These are phyloP conservation scores for Xylaria intraflava DNA, from an alignment of 495 filamentous ascomycete genomes.

Conservation along the genomic window DNA sequence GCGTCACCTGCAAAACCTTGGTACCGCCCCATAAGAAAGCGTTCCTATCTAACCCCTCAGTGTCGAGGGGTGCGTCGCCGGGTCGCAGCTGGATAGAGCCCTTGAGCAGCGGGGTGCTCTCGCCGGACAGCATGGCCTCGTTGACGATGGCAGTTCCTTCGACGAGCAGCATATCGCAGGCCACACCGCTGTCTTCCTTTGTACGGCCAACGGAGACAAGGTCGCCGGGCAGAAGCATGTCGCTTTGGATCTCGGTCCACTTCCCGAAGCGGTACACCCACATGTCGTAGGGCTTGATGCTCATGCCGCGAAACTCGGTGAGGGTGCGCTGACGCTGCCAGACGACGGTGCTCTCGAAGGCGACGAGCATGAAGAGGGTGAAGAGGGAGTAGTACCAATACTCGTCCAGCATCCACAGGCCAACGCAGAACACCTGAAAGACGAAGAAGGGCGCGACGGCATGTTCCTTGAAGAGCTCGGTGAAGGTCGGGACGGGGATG, in stretches of 20 bases:
- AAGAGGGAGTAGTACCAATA: conserved; percentile 99
- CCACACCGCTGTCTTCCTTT: conserved; percentile 94
- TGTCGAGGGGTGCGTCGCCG: conserved; percentile 73
- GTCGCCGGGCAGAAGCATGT: conserved; percentile 93
- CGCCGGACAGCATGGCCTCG: conserved; percentile 97
- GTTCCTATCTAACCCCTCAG: conserved; percentile 92
- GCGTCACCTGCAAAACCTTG: conserved; percentile 92
- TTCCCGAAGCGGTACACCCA: conserved; percentile 79
- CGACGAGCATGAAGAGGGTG: conserved; percentile 95
- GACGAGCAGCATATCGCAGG: conserved; percentile 92
- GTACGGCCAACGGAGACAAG: conserved; percentile 89
- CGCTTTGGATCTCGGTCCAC: conserved; percentile 86
- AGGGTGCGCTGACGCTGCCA: conserved; percentile 98
- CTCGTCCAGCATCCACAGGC: conserved; percentile 97
- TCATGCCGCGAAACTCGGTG: conserved; percentile 97
- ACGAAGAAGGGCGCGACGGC: conserved; percentile 99
- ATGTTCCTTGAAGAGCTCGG: conserved; percentile 96
- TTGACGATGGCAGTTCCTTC: conserved; percentile 97
- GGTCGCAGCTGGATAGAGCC: conserved; percentile 92
- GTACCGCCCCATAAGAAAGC: conserved; percentile 94
- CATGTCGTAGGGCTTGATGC: conserved; percentile 93
- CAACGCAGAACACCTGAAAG: conserved; percentile 98
- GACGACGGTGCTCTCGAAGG: conserved; percentile 96
- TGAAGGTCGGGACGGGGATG: conserved; percentile 91
- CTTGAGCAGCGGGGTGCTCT: conserved; percentile 94